phyloP scores from a whole-genome alignment of 2,329 filamentous ascomycete species.

The Aspergillus fumigatiaffinis region DNA sequence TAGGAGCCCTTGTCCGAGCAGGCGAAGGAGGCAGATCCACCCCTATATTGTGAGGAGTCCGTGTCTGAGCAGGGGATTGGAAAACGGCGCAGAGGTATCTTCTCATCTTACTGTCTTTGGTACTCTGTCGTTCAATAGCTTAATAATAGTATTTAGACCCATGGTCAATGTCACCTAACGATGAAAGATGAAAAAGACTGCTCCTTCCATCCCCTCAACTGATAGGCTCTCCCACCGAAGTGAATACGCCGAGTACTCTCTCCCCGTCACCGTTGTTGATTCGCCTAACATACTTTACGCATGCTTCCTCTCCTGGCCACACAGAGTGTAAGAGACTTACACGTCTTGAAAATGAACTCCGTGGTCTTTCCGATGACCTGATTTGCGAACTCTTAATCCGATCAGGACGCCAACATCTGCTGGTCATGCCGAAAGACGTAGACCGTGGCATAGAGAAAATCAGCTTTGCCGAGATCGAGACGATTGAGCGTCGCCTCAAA shows the following conservation, averaged over 20 bases:
- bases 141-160: conserved; percentile 12
- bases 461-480: conserved; percentile 4
- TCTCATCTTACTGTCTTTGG: conserved; percentile 4
- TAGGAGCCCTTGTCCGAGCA: no score
- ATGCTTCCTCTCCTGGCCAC: conserved; percentile 7
- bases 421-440: conserved; percentile 10
- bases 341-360: conserved; percentile 12
- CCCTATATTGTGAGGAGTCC: conserved; percentile 12
- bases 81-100: conserved; percentile 19
- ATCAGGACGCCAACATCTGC: conserved; percentile 14
- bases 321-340: conserved; percentile 9
- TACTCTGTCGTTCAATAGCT: conserved; percentile 10
- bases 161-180: conserved; percentile 7
- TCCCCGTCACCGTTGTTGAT: conserved; percentile 12
- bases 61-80: conserved; percentile 7
- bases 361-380: conserved; percentile 13
- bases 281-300: conserved; percentile 13
- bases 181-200: conserved; percentile 12
- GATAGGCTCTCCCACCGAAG: conserved; percentile 16
- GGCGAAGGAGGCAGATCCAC: conserved; percentile 6
- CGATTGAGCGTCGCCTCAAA: conserved; percentile 12
- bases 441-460: conserved; percentile 6
- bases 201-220: conserved; percentile 11
- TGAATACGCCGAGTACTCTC: conserved; percentile 15
- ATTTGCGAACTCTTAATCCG: conserved; percentile 14